Percentiles rank a stretch among this genome's conserved stretches.
Conservation (phyloP, 805 yeast genomes). For the Priceomyces carsonii region DNA sequence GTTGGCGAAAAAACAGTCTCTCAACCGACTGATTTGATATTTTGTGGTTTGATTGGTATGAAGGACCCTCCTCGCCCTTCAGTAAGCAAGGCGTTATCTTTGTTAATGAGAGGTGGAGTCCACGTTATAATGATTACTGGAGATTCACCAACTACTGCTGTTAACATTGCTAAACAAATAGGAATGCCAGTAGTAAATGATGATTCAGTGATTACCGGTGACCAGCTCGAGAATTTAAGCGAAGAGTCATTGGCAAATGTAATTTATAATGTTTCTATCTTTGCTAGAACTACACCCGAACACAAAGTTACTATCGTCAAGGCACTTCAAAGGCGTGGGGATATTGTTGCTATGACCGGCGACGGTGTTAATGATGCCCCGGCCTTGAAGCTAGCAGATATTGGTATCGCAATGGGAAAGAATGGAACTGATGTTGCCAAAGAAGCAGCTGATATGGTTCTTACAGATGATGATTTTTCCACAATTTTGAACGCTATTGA, state of each 20-base stretch:
- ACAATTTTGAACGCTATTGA: slow-evolving; percentile 91
- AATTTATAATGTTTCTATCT: slow-evolving; percentile 80
- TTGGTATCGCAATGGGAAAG: slow-evolving; percentile 91
- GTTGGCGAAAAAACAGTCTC: slow-evolving; percentile 28
- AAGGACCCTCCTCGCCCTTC: slow-evolving; percentile 96
- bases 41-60: slow-evolving; percentile 91
- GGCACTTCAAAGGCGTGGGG: slow-evolving; percentile 88
- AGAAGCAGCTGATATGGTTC: slow-evolving; percentile 97
- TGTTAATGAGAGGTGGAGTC: slow-evolving; percentile 87
- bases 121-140: slow-evolving; percentile 99
- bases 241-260: slow-evolving; percentile 74
- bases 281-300: slow-evolving; percentile 95
- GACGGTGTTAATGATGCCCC: slow-evolving; percentile 94
- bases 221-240: slow-evolving; percentile 69
- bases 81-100: slow-evolving; percentile 72
- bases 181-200: slow-evolving; percentile 79
- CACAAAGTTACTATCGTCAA: slow-evolving; percentile 88
- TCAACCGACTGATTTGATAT: slow-evolving; percentile 62
- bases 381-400: slow-evolving; percentile 93
- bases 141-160: slow-evolving; percentile 85
- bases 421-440: slow-evolving; percentile 98
- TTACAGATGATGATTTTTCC: slow-evolving; percentile 95
- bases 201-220: slow-evolving; percentile 80
- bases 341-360: slow-evolving; percentile 94
- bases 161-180: slow-evolving; percentile 80